Percentiles rank a stretch among this genome's conserved stretches.
Conservation (phyloP, 176 grass and related monocot genomes). For the Urochloa ruziziensis region DNA sequence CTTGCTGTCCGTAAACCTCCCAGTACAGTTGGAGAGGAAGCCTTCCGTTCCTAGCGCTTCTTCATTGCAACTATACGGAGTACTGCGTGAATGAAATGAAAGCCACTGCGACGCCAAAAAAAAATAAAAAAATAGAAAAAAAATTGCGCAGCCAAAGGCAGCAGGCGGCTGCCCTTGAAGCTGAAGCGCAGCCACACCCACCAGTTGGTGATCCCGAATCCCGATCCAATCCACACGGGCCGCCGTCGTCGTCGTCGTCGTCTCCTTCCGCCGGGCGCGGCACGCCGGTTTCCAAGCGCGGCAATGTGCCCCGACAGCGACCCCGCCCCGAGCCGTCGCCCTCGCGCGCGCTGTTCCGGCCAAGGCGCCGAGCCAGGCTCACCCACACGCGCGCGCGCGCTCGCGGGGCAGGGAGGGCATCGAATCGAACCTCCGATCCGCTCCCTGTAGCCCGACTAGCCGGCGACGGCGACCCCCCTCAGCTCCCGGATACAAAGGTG, state of each 20-base stretch:
- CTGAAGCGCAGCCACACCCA: background rate
- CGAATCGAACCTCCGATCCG: background rate
- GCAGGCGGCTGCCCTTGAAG: background rate
- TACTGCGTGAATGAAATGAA: too few species aligned
- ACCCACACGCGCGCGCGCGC: background rate
- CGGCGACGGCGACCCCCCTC: background rate
- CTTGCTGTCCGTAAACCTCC: background rate
- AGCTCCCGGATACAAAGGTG: background rate
- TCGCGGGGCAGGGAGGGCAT: too few species aligned
- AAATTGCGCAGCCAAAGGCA: too few species aligned
- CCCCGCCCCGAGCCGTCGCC: background rate
- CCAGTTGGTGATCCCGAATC: background rate
- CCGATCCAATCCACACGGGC: background rate
- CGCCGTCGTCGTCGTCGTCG: background rate
- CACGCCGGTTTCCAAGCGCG: conserved; percentile 10
- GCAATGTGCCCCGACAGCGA: conserved; percentile 19
- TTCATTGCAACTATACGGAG: too few species aligned
- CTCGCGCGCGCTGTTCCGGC: background rate
- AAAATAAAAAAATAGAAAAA: too few species aligned
- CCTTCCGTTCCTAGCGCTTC: too few species aligned
- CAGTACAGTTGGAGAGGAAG: background rate
- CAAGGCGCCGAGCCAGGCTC: background rate
- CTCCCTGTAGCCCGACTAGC: background rate
- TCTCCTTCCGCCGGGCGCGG: background rate
- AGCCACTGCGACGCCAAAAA: background rate